Conservation (phyloP, 1,139 yeast genomes). For the Lodderomyces margitis region DNA sequence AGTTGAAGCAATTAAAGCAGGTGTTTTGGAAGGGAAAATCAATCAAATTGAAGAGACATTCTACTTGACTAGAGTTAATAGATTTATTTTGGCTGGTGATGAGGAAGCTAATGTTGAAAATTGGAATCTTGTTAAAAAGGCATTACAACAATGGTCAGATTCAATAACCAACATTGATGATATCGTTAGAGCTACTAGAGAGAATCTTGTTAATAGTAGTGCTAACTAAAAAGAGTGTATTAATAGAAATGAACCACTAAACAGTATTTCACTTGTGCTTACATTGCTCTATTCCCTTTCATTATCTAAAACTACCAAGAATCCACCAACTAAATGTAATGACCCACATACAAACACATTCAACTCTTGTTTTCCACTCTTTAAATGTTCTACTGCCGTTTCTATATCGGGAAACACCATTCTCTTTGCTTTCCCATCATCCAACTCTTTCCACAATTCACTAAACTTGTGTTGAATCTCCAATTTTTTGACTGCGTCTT, state of each 20-base stretch:
- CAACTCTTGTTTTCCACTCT: slow-evolving; percentile 31
- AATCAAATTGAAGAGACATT: slow-evolving; percentile 46
- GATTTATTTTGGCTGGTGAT: slow-evolving; percentile 42
- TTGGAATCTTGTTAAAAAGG: slow-evolving; percentile 38
- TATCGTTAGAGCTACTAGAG: slow-evolving; percentile 45
- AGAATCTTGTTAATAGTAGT: slow-evolving; percentile 37
- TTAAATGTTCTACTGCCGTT: slow-evolving; percentile 58
- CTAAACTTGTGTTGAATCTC: slow-evolving; percentile 80
- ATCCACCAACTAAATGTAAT: slow-evolving; percentile 90
- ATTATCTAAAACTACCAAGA: slow-evolving; percentile 75
- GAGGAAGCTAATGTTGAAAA: slow-evolving; percentile 30
- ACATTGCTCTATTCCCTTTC: slow-evolving; percentile 26
- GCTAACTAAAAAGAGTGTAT: slow-evolving; percentile 6
- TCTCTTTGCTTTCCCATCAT: slow-evolving; percentile 25
- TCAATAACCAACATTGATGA: slow-evolving; percentile 43
- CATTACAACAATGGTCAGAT: slow-evolving; percentile 40
- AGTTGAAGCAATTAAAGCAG: slow-evolving; percentile 44
- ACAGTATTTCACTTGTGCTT: neutral
- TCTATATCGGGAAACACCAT: slow-evolving; percentile 75
- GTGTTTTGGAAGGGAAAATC: slow-evolving; percentile 48
- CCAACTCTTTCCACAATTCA: slow-evolving; percentile 62
- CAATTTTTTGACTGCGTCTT: slow-evolving; percentile 71
- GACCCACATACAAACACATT: slow-evolving; percentile 95
- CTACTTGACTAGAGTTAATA: slow-evolving; percentile 43
- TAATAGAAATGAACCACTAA: slow-evolving; percentile 1